Evolutionary conservation across 2,329 filamentous ascomycete species (phyloP), one percentile per base, ranked within the genome.

Genomic region (Alternaria conjuncta): DNA sequence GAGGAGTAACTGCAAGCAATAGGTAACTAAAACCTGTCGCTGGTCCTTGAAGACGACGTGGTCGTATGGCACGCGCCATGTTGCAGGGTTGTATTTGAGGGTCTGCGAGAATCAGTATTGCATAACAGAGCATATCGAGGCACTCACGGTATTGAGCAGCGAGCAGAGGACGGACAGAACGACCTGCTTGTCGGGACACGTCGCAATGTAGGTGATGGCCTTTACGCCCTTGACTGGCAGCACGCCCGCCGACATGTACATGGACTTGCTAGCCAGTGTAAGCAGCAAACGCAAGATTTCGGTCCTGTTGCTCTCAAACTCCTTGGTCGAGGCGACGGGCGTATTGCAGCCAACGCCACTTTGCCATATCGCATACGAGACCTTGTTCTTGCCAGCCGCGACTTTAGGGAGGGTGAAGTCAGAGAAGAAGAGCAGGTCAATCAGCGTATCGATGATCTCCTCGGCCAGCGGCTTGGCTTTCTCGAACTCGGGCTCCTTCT

Each of bases 311-410:
- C 87, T 96, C 82, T 99, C 96, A 62, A 93, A 91, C 73, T 98
- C 94, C 79, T 93, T 97, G 56, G 90, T 97, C 4, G 94, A 95
- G 10, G 90, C 90, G 71, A 96, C 89, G 6, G 94, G 89, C 15
- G 92, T 92, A 79, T 97, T 97, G 84, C 95, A 98, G 13, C 96
- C 96, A 28, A 99, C 95, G 51, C 96, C 96, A 76, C 93, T 98
- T 82, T 97, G 94, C 96, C 96, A 99, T 77, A 99, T 98, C 57
- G 93, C 91, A 81, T 96, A 97, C 8, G 91, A 92, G 60, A 97
- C 92, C 78, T 96, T 96, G 66, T 87, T 87, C 75, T 91, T 93
- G 57, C 88, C 88, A 60, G 89, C 86, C 13, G 89, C 86, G 45
- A 92, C 87, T 61, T 86, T 88, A 10, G 95, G 92, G 15, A 97